These are phyloP conservation scores for Leishmania martiniquensis DNA, from an alignment of 208 protist species.

Conservation along the genomic window DNA sequence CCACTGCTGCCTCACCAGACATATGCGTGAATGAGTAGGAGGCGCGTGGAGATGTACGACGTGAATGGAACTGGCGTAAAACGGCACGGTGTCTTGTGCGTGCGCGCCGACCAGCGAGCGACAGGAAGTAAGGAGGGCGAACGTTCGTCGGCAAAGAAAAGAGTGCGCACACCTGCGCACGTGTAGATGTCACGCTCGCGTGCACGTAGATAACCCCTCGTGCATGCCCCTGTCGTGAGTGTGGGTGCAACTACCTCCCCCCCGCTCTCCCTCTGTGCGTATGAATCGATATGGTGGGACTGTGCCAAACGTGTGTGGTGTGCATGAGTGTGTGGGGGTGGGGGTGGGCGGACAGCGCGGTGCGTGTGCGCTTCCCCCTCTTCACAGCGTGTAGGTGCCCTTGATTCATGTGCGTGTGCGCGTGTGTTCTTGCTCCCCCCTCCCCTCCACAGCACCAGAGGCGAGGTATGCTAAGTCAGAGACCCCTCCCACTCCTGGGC, in stretches of 20 bases:
- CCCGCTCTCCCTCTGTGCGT: not conserved
- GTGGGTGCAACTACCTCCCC: not conserved
- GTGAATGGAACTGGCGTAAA: too few species aligned
- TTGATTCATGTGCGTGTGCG: not conserved
- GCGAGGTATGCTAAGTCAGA: not conserved
- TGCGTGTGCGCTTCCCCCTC: not conserved
- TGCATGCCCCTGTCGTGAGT: not conserved
- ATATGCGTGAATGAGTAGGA: not conserved
- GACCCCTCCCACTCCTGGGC: not conserved
- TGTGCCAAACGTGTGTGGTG: not conserved
- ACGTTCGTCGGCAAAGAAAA: not conserved
- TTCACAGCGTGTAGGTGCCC: not conserved
- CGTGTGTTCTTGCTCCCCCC: not conserved
- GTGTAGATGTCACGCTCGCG: not conserved
- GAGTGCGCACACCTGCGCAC: not conserved
- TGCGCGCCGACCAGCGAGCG: not conserved
- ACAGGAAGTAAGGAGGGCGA: not conserved
- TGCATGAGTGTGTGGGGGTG: not conserved
- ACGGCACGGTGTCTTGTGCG: too few species aligned
- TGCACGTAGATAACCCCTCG: not conserved
- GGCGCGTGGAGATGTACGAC: not conserved
- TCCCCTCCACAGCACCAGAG: not conserved
- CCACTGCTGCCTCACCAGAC: too few species aligned
- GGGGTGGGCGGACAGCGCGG: too few species aligned
- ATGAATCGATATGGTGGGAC: not conserved